phyloP scores from a whole-genome alignment of 805 yeast species.

The Candida namnaoensis region DNA sequence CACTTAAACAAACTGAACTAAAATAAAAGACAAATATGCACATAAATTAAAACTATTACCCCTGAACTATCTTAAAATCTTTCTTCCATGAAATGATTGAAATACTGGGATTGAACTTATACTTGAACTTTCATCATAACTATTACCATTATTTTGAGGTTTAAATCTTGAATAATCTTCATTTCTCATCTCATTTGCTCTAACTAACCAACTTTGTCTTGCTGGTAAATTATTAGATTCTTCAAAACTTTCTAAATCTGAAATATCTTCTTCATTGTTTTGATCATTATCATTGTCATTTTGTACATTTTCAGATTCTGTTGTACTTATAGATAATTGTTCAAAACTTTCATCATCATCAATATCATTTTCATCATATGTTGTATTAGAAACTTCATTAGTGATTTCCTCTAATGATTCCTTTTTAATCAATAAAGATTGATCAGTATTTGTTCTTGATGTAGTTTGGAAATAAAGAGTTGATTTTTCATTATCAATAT shows the following conservation, averaged over 20 bases:
- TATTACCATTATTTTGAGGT: background rate
- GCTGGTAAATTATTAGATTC: conserved; percentile 1
- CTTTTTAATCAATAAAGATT: too few species aligned
- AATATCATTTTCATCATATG: too few species aligned
- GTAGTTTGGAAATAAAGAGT: too few species aligned
- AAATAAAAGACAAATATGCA: too few species aligned
- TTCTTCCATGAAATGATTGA: background rate
- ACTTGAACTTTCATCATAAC: background rate
- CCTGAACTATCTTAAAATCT: background rate
- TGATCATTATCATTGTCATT: background rate
- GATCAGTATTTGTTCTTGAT: too few species aligned
- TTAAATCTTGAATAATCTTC: conserved; percentile 1
- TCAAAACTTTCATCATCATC: too few species aligned
- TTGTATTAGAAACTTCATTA: too few species aligned
- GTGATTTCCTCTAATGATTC: too few species aligned
- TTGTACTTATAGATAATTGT: too few species aligned
- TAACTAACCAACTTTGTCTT: background rate
- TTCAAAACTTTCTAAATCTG: conserved; percentile 3
- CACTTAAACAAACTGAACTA: too few species aligned
- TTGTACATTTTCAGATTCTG: background rate
- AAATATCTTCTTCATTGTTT: background rate
- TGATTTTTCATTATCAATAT: too few species aligned
- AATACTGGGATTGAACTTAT: background rate
- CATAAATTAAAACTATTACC: too few species aligned
- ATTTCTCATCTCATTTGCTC: conserved; percentile 1